These are phyloP conservation scores for Malus hybrid DNA, from an alignment of 331 rosid genomes.

Conservation along the genomic window DNA sequence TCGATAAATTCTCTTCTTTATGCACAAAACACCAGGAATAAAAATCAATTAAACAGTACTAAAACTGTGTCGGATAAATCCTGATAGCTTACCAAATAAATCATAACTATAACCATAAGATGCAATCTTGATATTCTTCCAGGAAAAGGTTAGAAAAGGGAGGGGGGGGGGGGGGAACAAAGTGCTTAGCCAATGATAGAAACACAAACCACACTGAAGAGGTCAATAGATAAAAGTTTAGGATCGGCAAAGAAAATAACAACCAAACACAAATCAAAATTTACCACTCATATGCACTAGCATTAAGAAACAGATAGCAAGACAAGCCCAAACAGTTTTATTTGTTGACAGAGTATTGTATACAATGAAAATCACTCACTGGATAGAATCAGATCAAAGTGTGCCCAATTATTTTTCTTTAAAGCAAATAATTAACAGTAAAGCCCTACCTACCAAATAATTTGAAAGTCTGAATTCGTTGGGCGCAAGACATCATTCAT, in stretches of 20 bases:
- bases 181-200: background rate
- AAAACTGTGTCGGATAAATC: background rate
- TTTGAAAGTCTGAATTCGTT: background rate
- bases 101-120: background rate
- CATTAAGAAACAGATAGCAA: background rate
- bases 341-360: background rate
- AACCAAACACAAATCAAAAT: background rate
- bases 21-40: background rate
- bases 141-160: background rate
- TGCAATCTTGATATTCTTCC: background rate
- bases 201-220: background rate
- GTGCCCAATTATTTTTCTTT: background rate
- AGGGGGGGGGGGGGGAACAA: background rate
- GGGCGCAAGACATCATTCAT: background rate
- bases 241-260: background rate
- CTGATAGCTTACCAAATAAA: background rate
- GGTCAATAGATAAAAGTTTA: background rate
- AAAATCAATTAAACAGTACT: background rate
- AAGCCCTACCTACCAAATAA: background rate
- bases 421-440: background rate
- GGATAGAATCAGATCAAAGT: conserved; percentile 12
- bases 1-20: background rate
- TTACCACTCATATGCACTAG: background rate
- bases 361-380: background rate
- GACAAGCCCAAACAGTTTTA: background rate